phyloP scores from a whole-genome alignment of 2,329 filamentous ascomycete species.

The Phyllosticta citribraziliensis region DNA sequence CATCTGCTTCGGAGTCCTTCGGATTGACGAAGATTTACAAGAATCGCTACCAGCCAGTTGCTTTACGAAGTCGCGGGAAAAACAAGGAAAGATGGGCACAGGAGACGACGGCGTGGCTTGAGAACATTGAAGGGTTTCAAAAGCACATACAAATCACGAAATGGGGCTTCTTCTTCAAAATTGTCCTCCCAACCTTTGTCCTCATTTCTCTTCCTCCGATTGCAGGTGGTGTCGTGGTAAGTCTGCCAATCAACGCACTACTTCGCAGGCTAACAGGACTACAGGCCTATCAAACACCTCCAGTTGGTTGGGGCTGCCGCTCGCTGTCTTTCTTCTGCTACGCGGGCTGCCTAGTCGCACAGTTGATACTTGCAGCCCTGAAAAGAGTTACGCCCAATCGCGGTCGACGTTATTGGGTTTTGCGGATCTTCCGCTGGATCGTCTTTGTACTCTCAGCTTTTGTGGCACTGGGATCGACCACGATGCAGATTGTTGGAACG shows the following conservation, averaged over 20 bases:
- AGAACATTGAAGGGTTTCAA: neutral
- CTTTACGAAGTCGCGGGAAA: conserved; percentile 5
- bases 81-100: neutral
- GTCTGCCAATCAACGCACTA: neutral
- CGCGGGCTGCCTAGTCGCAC: neutral
- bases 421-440: neutral
- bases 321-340: conserved; percentile 5
- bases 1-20: neutral
- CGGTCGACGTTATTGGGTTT: neutral
- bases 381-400: neutral
- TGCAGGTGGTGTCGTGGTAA: neutral
- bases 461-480: conserved; percentile 3
- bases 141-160: neutral
- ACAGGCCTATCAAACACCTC: conserved; percentile 6
- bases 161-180: neutral
- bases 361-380: neutral
- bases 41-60: conserved; percentile 7
- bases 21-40: conserved; percentile 6
- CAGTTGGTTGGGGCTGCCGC: conserved; percentile 9
- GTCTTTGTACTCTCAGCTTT: neutral
- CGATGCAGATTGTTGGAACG: conserved; percentile 11
- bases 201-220: conserved; percentile 7
- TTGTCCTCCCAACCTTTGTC: neutral
- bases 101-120: neutral
- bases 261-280: neutral